phyloP scores from a whole-genome alignment of 139 green algal species.

The Micractinium conductrix region DNA sequence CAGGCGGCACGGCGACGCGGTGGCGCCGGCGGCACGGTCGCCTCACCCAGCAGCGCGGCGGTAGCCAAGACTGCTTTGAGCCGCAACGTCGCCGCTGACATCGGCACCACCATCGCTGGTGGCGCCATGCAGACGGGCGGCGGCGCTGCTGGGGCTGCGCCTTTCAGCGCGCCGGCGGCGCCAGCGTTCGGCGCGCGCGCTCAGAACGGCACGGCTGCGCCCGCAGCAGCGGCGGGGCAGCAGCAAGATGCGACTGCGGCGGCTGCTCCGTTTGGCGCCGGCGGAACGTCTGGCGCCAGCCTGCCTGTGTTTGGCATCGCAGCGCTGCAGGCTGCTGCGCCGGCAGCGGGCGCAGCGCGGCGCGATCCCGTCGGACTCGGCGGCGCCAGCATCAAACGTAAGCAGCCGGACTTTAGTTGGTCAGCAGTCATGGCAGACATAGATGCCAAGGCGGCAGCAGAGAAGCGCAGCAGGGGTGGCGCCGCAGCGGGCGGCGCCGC shows the following conservation, averaged over 20 bases:
- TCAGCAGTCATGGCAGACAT: slow-evolving; percentile 17
- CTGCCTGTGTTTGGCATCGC: slow-evolving; percentile 39
- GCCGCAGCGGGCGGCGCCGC: background rate
- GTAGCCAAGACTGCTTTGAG: background rate
- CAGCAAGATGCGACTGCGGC: background rate
- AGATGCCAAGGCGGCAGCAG: background rate
- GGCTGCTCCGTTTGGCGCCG: background rate
- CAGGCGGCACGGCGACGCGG: background rate
- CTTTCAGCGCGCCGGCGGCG: background rate
- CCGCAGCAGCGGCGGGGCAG: background rate
- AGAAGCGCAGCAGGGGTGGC: slow-evolving; percentile 4
- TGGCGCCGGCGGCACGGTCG: background rate
- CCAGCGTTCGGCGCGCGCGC: slow-evolving; percentile 22
- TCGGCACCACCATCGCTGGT: slow-evolving; percentile 35
- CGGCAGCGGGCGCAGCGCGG: no score
- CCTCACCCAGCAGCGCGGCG: background rate
- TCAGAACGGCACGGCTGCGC: background rate
- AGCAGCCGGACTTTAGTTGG: slow-evolving; percentile 33
- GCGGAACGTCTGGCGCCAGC: background rate
- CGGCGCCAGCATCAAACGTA: slow-evolving; percentile 7
- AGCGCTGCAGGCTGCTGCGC: slow-evolving; percentile 2
- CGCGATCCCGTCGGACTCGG: background rate
- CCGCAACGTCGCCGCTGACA: slow-evolving; percentile 5
- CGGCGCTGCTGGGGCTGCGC: background rate
- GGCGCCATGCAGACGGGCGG: slow-evolving; percentile 2